Evolutionary conservation across 2,329 filamentous ascomycete species (phyloP).

Genomic region (Exophiala sp.): DNA sequence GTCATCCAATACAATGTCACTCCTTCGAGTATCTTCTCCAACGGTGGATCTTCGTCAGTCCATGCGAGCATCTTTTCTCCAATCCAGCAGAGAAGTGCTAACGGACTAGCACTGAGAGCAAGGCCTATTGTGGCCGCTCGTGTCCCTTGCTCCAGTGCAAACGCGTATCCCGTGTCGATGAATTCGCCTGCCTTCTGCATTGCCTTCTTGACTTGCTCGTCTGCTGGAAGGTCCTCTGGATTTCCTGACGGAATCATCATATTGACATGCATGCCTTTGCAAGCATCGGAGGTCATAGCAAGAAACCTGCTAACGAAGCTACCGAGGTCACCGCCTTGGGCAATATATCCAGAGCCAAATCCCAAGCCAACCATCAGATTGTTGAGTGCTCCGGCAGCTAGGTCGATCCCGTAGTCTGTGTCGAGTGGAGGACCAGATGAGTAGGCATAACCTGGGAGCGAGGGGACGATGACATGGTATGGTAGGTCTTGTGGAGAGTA

Average conservation of each 20-base stretch:
- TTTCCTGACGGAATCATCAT: slow-evolving; percentile 6
- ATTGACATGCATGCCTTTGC: slow-evolving; percentile 35
- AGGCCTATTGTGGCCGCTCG: slow-evolving; percentile 56
- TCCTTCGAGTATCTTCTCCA: slow-evolving; percentile 34
- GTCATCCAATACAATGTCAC: slow-evolving; percentile 39
- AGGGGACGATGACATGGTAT: slow-evolving; percentile 57
- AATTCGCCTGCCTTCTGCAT: slow-evolving; percentile 34
- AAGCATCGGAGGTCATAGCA: slow-evolving; percentile 42
- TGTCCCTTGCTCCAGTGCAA: slow-evolving; percentile 53
- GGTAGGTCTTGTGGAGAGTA: slow-evolving; percentile 52
- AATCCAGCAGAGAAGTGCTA: slow-evolving; percentile 51
- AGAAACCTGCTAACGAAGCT: slow-evolving; percentile 44
- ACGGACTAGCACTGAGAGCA: slow-evolving; percentile 50
- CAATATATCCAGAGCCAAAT: slow-evolving; percentile 50
- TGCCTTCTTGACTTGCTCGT: slow-evolving; percentile 3
- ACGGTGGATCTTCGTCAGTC: slow-evolving; percentile 34
- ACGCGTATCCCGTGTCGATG: slow-evolving; percentile 44
- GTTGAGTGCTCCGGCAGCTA: slow-evolving; percentile 47
- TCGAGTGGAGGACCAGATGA: slow-evolving; percentile 47
- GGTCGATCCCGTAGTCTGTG: slow-evolving; percentile 40
- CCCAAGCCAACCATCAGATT: slow-evolving; percentile 53
- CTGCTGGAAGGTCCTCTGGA: background rate
- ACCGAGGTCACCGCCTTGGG: slow-evolving; percentile 58
- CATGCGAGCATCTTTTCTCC: slow-evolving; percentile 39
- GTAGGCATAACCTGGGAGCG: slow-evolving; percentile 53